Base-by-base conservation (phyloP, 1,284 basidiomycete genomes). In the Rhodotorula sp. region DNA sequence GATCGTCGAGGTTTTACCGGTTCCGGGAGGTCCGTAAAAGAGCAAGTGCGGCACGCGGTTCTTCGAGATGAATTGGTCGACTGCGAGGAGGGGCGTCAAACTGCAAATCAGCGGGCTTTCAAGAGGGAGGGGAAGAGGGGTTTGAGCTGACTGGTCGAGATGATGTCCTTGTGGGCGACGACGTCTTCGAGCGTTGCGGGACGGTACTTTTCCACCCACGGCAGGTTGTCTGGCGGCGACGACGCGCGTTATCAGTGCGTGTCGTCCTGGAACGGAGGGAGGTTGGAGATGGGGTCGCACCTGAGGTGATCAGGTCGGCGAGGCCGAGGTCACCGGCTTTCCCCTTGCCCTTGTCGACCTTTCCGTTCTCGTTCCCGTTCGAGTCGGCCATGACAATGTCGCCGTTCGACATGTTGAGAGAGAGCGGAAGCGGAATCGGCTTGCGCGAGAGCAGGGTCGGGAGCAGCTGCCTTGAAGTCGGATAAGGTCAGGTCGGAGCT, bases 1-100 rank as follows among this genome's bases (percentile, higher is more conserved):
- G 73, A 99, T 95, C 0, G 95, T 99, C 0, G 93, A 95, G 3
- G 95, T 99, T 83, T 99, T 99, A 62, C 95, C 95, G 0, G 95
- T 99, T 76, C 85, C 97, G 23, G 97, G 97, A 48, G 97, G 97
- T 0, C 97, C 97, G 79, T 99, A 99, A 82, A 99, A 94, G 59
- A 99, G 85, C 31, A 99, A 85, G 82, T 99, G 97, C 0, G 97
- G 97, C 38, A 99, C 82, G 62, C 95, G 85, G 75, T 95, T 95
- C 81, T 93, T 93, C 77, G 93, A 90, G 78, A 99, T 95, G 80
- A 99, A 99, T 80, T 90, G 91, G 81, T 95, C 92, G 81, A 98
- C 95, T 97, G 66, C 18, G 72, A n/a, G 16, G 34, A 34, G 34
- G 8, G 5, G 34, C 45, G 26, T 10, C 10, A 16, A 48, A n/a